Evolutionary conservation across 2,329 filamentous ascomycete genomes (phyloP), one percentile per base, ranked within the genome.

Genomic region (Fusarium praegraminearum): DNA sequence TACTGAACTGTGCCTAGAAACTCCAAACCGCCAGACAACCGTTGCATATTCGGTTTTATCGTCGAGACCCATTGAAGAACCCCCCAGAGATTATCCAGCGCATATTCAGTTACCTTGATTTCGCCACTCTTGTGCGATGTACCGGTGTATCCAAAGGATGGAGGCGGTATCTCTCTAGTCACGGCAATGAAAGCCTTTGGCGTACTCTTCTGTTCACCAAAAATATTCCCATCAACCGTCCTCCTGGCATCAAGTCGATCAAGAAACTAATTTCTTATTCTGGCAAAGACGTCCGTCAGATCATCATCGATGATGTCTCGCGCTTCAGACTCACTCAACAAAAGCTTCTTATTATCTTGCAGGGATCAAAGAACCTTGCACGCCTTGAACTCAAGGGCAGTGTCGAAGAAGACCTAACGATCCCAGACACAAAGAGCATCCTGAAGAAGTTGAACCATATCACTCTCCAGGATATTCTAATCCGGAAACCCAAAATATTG

Each of bases 11-110:
- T 26, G 24, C 9, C 2, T 24, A 82, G 80, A 76, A 80, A 71
- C 74, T 82, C 7, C 72, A 76, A 47, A 71, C 73, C 13, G 76
- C 77, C 7, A 75, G 80, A n/a, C 69, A 76, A 53, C 79, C 78
- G 6, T 64, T 82, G 4, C 78, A 81, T 32, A 57, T 65, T 15
- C 75, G 73, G 20, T 82, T 77, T 57, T 74, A 59, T 35, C 77
- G 75, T 30, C 72, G 72, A 36, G 80, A 82, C 57, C 80, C 80
- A 4, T 49, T 82, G 16, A 69, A 67, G 24, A 73, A 81, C 26
- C 80, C 81, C 0, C 58, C 73, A 5, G 81, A 82, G 49, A 72
- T 82, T 52, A 68, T 81, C 10, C 73, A 79, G 28, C 69, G 76
- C 16, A 78, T 82, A 10, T 78, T 82, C 36, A 72, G 71, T 16